These are phyloP conservation scores for Ceratobasidium sp. DNA, from an alignment of 1,284 basidiomycete genomes.

Conservation along the genomic window DNA sequence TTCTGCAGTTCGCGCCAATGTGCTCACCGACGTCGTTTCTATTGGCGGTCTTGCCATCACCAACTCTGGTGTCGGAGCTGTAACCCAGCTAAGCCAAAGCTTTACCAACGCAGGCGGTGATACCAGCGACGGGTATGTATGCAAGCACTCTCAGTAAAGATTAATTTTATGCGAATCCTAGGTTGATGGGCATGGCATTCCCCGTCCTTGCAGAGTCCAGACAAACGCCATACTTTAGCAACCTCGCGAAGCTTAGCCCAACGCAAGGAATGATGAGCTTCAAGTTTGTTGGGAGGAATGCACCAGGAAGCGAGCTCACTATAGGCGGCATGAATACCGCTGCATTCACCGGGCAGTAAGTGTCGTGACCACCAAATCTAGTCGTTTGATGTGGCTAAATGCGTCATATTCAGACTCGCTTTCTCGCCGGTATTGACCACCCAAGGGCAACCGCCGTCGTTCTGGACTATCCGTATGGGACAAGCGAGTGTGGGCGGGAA, in stretches of 20 bases:
- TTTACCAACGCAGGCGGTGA: conserved; percentile 33
- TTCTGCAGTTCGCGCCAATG: conserved; percentile 10
- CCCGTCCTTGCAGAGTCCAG: conserved; percentile 27
- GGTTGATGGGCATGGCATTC: conserved; percentile 30
- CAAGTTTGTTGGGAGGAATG: conserved; percentile 34
- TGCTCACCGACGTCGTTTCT: conserved; percentile 5
- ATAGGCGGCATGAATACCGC: conserved; percentile 31
- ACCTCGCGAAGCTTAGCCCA: conserved; percentile 21
- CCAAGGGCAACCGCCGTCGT: conserved; percentile 26
- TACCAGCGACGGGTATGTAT: conserved; percentile 26
- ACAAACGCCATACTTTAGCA: conserved; percentile 27
- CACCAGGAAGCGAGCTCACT: conserved; percentile 31
- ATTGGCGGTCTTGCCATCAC: conserved; percentile 24
- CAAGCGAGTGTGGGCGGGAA: conserved; percentile 19
- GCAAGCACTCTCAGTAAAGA: neutral
- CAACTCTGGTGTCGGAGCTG: conserved; percentile 28
- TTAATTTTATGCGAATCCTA: neutral
- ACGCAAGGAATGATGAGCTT: conserved; percentile 36
- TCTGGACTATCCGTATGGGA: conserved; percentile 31
- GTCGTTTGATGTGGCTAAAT: neutral
- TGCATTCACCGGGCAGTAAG: conserved; percentile 30
- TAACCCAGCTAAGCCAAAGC: conserved; percentile 32
- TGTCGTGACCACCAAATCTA: neutral
- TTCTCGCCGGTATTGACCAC: conserved; percentile 32
- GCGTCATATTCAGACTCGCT: neutral